phyloP scores from a whole-genome alignment of 2,329 filamentous ascomycete species.

The Onygenales sp. region DNA sequence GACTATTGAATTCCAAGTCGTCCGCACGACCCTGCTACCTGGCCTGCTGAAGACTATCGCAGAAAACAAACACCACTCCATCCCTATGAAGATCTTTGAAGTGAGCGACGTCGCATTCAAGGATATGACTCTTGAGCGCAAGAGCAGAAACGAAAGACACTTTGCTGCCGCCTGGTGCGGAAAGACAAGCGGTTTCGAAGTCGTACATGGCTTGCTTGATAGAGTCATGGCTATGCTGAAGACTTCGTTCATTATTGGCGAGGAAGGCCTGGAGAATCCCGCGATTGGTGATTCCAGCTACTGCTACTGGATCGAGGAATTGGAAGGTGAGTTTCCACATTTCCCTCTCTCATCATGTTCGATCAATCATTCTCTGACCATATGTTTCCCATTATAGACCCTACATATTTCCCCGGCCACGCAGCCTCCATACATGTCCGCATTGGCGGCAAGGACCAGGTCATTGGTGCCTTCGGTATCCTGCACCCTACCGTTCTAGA shows the following conservation, averaged over 20 bases:
- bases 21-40: slow-evolving; percentile 75
- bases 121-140: slow-evolving; percentile 69
- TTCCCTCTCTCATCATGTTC: neutral
- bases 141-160: slow-evolving; percentile 84
- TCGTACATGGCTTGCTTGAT: slow-evolving; percentile 89
- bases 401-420: slow-evolving; percentile 86
- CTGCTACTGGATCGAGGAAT: slow-evolving; percentile 88
- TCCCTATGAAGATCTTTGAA: slow-evolving; percentile 90
- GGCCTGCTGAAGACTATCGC: slow-evolving; percentile 87
- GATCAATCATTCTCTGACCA: neutral
- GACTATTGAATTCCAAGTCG: slow-evolving; percentile 86
- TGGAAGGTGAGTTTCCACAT: slow-evolving; percentile 51
- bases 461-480: slow-evolving; percentile 87
- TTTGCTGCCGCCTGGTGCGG: slow-evolving; percentile 95
- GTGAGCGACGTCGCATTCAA: slow-evolving; percentile 88
- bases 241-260: slow-evolving; percentile 66
- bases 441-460: slow-evolving; percentile 60
- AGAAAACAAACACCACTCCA: slow-evolving; percentile 80
- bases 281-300: slow-evolving; percentile 59
- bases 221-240: slow-evolving; percentile 87
- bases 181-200: slow-evolving; percentile 87
- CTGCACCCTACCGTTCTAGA: slow-evolving; percentile 87
- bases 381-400: slow-evolving; percentile 35
- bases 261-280: slow-evolving; percentile 57
- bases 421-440: slow-evolving; percentile 76